phyloP scores from a whole-genome alignment of 106 monocot genomes.

The Dendrobium officinale region DNA sequence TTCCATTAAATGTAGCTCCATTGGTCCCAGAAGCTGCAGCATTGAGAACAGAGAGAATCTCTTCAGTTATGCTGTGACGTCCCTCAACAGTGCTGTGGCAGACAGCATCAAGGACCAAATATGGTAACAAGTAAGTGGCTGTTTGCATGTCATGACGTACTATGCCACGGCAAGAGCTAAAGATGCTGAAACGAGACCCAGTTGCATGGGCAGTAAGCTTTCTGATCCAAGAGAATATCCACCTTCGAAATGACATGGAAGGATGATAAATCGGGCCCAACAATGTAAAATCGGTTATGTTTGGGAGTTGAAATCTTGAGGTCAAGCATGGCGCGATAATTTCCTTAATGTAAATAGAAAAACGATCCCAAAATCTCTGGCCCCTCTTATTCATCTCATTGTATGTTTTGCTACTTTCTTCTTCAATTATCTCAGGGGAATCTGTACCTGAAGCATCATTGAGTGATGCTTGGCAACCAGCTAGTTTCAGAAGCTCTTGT shows the following conservation, averaged over 20 bases:
- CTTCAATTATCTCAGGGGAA: slow-evolving; percentile 10
- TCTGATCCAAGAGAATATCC: slow-evolving; percentile 91
- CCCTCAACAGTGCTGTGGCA: slow-evolving; percentile 86
- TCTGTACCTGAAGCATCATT: slow-evolving; percentile 31
- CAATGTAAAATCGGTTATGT: slow-evolving; percentile 48
- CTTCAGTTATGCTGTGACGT: slow-evolving; percentile 71
- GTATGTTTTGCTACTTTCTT: not conserved
- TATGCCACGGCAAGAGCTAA: slow-evolving; percentile 93
- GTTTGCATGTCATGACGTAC: slow-evolving; percentile 98
- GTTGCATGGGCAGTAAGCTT: slow-evolving; percentile 76
- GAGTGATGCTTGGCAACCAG: slow-evolving; percentile 73
- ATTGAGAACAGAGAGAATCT: slow-evolving; percentile 84
- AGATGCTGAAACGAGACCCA: slow-evolving; percentile 73
- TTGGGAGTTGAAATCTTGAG: slow-evolving; percentile 88
- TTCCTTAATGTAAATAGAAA: slow-evolving; percentile 94
- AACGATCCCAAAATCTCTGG: slow-evolving; percentile 84
- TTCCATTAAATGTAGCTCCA: slow-evolving; percentile 46
- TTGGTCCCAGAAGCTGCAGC: slow-evolving; percentile 75
- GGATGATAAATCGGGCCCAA: slow-evolving; percentile 71
- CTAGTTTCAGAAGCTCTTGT: slow-evolving; percentile 88
- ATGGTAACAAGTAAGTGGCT: slow-evolving; percentile 83
- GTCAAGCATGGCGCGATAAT: slow-evolving; percentile 98
- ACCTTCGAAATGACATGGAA: slow-evolving; percentile 90
- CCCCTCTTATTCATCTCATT: slow-evolving; percentile 39
- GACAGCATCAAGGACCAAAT: slow-evolving; percentile 87